Base-by-base conservation (phyloP, 2,329 filamentous ascomycete genomes). In the Lasiodiplodia gonubiensis region DNA sequence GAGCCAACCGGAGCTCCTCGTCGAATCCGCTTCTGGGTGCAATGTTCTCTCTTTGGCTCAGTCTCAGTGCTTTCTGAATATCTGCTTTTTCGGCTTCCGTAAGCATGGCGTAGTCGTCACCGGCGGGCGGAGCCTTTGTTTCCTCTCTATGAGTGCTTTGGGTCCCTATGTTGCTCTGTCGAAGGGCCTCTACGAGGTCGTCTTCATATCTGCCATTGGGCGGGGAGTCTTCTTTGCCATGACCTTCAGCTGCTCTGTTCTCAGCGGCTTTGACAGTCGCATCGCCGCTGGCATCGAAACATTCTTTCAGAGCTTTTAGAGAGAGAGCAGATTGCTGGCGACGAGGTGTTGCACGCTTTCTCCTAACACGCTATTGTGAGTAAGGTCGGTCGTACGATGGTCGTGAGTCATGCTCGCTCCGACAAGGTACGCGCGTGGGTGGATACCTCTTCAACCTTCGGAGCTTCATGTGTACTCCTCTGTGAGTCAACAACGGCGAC, bases 371-470 rank as follows among this genome's bases (percentile, higher is more conserved):
- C 30, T 30, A 37, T 30, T 16, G 30, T 52, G 27, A 63, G 46
- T n/a, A 21, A 23, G 25, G 6, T 25, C 11, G 11, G 11, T 30
- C 27, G 25, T n/a, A 12, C 37, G 23, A 7, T 61, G n/a, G n/a
- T 2, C 6, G 35, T 52, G 25, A 49, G 37, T 61, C 55, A 59
- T 60, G 25, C 30, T 57, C 25, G 57, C 5, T 52, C 12, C 23
- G 14, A 27, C n/a, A 8, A n/a, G 12, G 21, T 27, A 35, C 33
- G 18, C 52, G 11, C 30, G 14, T 52, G 49, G 55, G 37, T 27
- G 16, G 35, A 49, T 63, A 63, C 46, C 46, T 63, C 59, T n/a
- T 51, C 27, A 63, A 51, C 30, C 30, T 63, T 6, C 18, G 59
- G 35, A 51, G 35, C 30, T 14, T 63, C 59, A 63, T 51, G 2